A percentile compares a stretch with the other conserved stretches of the same genome.
Conservation (phyloP, 2,329 filamentous ascomycete species). For the Botrytis deweyae region DNA sequence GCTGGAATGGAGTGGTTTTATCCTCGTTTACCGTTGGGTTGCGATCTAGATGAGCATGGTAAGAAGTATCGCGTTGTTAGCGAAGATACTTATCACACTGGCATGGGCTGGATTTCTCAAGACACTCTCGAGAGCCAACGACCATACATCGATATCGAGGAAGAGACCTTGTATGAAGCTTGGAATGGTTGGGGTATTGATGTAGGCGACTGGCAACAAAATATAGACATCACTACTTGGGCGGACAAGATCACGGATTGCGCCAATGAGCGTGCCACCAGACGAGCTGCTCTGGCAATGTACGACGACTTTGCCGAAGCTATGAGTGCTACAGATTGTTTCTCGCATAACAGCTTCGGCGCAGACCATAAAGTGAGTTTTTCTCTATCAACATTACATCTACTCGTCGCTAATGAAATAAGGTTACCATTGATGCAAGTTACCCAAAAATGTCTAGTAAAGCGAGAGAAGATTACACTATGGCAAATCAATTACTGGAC, state of each 20-base stretch:
- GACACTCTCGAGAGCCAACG: conserved; percentile 51
- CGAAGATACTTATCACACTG: conserved; percentile 70
- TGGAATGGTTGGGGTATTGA: conserved; percentile 69
- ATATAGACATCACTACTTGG: conserved; percentile 44
- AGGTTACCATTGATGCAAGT: conserved; percentile 34
- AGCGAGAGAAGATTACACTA: conserved; percentile 53
- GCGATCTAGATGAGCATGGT: conserved; percentile 65
- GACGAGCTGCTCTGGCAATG: conserved; percentile 46
- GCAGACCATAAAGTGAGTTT: conserved; percentile 32
- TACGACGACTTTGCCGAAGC: conserved; percentile 56
- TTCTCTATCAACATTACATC: neutral
- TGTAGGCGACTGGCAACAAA: conserved; percentile 55
- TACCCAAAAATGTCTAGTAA: conserved; percentile 44
- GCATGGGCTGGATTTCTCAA: conserved; percentile 74
- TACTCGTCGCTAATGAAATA: conserved; percentile 19
- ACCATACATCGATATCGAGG: conserved; percentile 49
- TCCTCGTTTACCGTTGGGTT: conserved; percentile 70
- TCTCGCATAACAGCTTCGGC: conserved; percentile 37
- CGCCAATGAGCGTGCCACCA: conserved; percentile 26
- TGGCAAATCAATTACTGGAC: conserved; percentile 54
- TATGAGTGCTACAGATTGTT: conserved; percentile 66
- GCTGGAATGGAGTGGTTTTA: conserved; percentile 90
- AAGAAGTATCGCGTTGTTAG: conserved; percentile 76
- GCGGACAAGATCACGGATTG: conserved; percentile 36
- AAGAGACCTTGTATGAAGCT: conserved; percentile 62